Conservation (phyloP, 2,329 filamentous ascomycete genomes). For the Phaeosphaeriaceae sp. region DNA sequence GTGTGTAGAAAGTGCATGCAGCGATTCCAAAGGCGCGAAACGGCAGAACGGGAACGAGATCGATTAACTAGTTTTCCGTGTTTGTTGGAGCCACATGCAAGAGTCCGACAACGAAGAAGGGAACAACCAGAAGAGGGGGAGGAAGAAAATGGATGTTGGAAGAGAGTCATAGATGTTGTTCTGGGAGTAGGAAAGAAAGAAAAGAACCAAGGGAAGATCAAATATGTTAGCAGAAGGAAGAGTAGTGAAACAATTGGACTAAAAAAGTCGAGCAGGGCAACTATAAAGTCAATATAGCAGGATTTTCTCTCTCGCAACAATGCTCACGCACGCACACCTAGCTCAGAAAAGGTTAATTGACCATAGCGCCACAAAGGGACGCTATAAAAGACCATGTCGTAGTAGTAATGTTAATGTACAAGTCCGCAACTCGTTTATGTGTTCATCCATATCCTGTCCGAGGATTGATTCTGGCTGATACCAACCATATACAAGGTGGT, state of each 20-base stretch:
- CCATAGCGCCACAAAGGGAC: not conserved
- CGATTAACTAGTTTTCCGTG: slow-evolving; percentile 18
- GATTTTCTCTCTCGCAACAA: too few species aligned
- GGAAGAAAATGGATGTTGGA: not conserved
- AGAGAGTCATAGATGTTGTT: not conserved
- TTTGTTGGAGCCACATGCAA: slow-evolving; percentile 11
- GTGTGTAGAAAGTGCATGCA: slow-evolving; percentile 13
- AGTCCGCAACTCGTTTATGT: not conserved
- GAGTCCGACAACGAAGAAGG: not conserved
- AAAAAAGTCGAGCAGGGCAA: too few species aligned
- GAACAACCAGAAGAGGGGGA: not conserved
- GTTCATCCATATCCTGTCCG: not conserved
- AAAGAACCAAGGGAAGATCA: not conserved
- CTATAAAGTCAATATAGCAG: too few species aligned
- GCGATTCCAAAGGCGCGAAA: slow-evolving; percentile 7
- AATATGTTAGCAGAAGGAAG: not conserved
- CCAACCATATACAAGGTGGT: too few species aligned
- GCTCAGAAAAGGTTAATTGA: too few species aligned
- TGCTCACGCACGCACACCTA: too few species aligned
- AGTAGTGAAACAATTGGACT: too few species aligned
- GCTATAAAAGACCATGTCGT: not conserved
- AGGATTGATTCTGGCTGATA: too few species aligned
- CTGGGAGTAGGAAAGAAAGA: not conserved
- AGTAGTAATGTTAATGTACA: slow-evolving; percentile 1
- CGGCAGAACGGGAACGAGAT: not conserved